A percentile compares a stretch with the other conserved stretches of the same genome.
These are phyloP conservation scores for Trametes hirsuta DNA, from an alignment of 1,284 basidiomycete species.

Conservation along the genomic window DNA sequence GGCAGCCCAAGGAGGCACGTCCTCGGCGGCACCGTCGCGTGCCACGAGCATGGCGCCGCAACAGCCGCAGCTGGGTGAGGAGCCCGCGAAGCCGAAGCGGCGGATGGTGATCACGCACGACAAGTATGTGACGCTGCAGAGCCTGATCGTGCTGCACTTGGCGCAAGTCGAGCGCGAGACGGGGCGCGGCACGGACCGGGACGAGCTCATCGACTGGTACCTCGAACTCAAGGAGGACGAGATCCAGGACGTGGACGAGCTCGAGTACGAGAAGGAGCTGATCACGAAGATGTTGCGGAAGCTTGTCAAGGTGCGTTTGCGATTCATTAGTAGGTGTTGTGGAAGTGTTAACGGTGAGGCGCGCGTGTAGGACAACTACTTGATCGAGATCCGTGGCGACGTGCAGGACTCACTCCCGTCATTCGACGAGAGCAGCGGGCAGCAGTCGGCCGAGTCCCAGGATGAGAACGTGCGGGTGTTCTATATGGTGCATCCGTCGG, in stretches of 20 bases:
- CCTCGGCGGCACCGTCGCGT: constrained; percentile 36
- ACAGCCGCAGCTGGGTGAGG: constrained; percentile 24
- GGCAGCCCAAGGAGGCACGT: constrained; percentile 19
- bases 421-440: constrained; percentile 56
- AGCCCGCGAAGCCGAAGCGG: constrained; percentile 53
- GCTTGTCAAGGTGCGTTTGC: constrained; percentile 74
- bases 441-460: constrained; percentile 48
- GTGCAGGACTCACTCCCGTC: constrained; percentile 78
- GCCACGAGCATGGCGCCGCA: constrained; percentile 37
- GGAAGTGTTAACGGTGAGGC: neutral
- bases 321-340: neutral
- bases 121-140: constrained; percentile 91
- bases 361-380: constrained; percentile 73
- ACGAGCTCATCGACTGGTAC: constrained; percentile 97
- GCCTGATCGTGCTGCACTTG: constrained; percentile 85
- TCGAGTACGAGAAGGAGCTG: constrained; percentile 92
- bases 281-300: constrained; percentile 89
- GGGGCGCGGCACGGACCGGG: constrained; percentile 80
- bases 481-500: constrained; percentile 83
- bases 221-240: constrained; percentile 88
- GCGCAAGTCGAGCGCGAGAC: constrained; percentile 78
- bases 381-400: constrained; percentile 84
- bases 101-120: constrained; percentile 95
- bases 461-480: constrained; percentile 68
- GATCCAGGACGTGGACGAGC: constrained; percentile 82